These are phyloP conservation scores for Epithele typhae DNA, from an alignment of 768 basidiomycete genomes.

Conservation along the genomic window DNA sequence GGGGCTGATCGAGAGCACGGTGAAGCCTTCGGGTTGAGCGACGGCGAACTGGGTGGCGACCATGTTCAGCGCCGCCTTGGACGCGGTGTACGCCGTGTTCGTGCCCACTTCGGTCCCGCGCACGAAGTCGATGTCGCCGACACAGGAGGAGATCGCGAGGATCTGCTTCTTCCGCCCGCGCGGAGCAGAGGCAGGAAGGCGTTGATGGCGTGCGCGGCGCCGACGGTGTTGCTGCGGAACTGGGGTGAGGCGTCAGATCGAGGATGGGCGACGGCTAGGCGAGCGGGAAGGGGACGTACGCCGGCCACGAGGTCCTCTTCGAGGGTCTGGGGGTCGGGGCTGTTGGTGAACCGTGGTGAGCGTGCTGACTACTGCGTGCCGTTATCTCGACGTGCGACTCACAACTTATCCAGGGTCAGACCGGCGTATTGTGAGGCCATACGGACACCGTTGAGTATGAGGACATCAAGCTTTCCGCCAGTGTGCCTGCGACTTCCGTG, in stretches of 20 bases:
- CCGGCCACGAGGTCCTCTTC: too few species aligned
- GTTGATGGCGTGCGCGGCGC: conserved; percentile 30
- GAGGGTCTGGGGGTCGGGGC: too few species aligned
- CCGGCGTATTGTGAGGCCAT: too few species aligned
- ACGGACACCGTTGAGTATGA: too few species aligned
- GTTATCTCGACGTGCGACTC: too few species aligned
- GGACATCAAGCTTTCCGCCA: too few species aligned
- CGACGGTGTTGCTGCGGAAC: conserved; percentile 31
- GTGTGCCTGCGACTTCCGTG: too few species aligned
- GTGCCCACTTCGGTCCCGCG: conserved; percentile 4
- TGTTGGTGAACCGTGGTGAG: too few species aligned
- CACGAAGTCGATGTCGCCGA: conserved; percentile 26
- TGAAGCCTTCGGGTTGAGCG: conserved; percentile 25
- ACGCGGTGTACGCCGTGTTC: conserved; percentile 26
- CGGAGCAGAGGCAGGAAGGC: conserved; percentile 34
- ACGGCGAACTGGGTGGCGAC: conserved; percentile 32
- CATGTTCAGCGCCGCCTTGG: conserved; percentile 35
- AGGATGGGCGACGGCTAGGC: conserved; percentile 30
- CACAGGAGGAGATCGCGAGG: conserved; percentile 26
- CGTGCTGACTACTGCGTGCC: too few species aligned
- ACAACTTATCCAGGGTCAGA: too few species aligned
- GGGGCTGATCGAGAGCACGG: conserved; percentile 32
- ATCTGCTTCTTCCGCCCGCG: conserved; percentile 30
- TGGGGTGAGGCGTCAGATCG: conserved; percentile 21
- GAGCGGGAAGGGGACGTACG: too few species aligned